Percentiles rank a stretch among this genome's conserved stretches.
These are phyloP conservation scores for Calocybe indica DNA, from an alignment of 768 basidiomycete genomes.

Conservation along the genomic window DNA sequence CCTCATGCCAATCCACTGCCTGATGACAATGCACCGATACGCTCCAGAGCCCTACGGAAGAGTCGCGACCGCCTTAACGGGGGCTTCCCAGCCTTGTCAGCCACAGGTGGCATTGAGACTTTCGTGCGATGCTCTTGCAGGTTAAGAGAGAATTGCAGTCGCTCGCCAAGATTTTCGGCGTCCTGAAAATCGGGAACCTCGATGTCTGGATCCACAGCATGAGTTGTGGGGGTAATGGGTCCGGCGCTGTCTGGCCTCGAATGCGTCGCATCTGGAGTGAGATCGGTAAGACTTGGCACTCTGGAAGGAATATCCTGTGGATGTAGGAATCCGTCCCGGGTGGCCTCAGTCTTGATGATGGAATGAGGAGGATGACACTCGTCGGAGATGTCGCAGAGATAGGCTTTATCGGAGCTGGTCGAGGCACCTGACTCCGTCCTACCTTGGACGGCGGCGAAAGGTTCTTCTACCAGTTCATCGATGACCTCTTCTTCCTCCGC, in stretches of 20 bases:
- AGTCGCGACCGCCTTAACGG: neutral
- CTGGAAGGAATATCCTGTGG: too few species aligned
- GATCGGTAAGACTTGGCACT: neutral
- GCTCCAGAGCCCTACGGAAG: neutral
- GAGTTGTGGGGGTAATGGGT: conserved; percentile 43
- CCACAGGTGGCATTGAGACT: too few species aligned
- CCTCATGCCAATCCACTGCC: neutral
- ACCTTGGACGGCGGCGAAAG: conserved; percentile 3
- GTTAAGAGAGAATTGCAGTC: neutral
- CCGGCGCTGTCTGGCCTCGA: conserved; percentile 35
- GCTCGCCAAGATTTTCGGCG: conserved; percentile 27
- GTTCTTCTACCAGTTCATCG: too few species aligned
- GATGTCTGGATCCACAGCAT: conserved; percentile 32
- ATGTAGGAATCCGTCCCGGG: too few species aligned
- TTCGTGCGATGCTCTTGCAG: too few species aligned
- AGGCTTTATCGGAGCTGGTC: conserved; percentile 28
- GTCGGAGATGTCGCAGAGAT: conserved; percentile 28
- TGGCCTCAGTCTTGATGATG: too few species aligned
- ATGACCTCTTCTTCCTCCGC: neutral
- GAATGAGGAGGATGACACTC: conserved; percentile 16
- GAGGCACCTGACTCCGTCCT: conserved; percentile 10
- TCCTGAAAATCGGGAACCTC: conserved; percentile 38
- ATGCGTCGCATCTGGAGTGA: conserved; percentile 17
- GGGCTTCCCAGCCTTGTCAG: neutral
- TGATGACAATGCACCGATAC: neutral